Evolutionary conservation across 768 basidiomycete species (phyloP).

Genomic region (Suillus weaverae): DNA sequence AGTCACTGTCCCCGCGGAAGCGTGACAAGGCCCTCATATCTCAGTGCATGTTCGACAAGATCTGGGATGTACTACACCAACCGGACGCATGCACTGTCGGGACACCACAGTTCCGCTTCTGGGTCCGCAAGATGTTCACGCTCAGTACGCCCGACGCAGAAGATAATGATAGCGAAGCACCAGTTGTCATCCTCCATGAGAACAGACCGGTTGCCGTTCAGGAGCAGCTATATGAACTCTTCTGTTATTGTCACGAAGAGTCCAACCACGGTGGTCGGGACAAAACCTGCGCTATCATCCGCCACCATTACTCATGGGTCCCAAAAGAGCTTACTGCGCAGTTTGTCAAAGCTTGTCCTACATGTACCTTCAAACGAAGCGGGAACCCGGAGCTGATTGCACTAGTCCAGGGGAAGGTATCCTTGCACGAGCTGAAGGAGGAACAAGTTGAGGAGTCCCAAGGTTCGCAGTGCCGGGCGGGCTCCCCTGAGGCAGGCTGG

Average conservation of each 20-base stretch:
- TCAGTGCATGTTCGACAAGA: slow-evolving; percentile 66
- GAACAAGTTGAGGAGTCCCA: background rate
- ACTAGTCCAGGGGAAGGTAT: slow-evolving; percentile 10
- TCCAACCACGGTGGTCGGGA: slow-evolving; percentile 76
- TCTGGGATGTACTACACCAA: slow-evolving; percentile 65
- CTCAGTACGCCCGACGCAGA: slow-evolving; percentile 37
- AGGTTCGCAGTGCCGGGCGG: background rate
- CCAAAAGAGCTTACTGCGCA: slow-evolving; percentile 81
- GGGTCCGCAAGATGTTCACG: slow-evolving; percentile 82
- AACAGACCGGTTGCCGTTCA: slow-evolving; percentile 71
- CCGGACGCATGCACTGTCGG: slow-evolving; percentile 45
- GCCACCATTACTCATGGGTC: slow-evolving; percentile 76
- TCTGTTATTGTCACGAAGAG: slow-evolving; percentile 70
- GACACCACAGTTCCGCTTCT: slow-evolving; percentile 76
- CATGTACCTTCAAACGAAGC: slow-evolving; percentile 54
- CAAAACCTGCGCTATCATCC: slow-evolving; percentile 67
- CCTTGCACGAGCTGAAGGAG: background rate
- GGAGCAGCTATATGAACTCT: slow-evolving; percentile 76
- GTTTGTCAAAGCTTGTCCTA: slow-evolving; percentile 79
- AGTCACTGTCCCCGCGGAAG: slow-evolving; percentile 55
- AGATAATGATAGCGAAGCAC: slow-evolving; percentile 15
- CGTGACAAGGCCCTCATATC: slow-evolving; percentile 73
- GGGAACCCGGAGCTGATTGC: slow-evolving; percentile 27
- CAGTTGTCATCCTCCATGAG: slow-evolving; percentile 65
- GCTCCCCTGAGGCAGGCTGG: slow-evolving; percentile 14